These are phyloP conservation scores for Haematococcus lacustris DNA, from an alignment of 139 green algal species.

Conservation along the genomic window DNA sequence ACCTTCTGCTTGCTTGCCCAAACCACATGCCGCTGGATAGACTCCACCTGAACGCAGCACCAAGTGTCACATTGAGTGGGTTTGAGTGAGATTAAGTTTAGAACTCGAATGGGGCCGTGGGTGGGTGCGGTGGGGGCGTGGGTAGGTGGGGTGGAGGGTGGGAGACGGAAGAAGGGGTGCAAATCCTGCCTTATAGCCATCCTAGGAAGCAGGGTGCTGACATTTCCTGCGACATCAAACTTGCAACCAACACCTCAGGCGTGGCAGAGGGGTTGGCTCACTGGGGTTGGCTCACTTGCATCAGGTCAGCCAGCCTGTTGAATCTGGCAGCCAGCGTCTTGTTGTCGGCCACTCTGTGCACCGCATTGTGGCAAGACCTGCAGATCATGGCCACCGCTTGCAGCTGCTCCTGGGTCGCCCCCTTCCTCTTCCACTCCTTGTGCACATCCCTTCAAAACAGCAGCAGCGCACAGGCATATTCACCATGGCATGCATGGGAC, in stretches of 20 bases:
- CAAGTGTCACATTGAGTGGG: neutral
- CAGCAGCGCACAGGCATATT: neutral
- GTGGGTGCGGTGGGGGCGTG: too few species aligned
- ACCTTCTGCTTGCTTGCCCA: slow-evolving; percentile 6
- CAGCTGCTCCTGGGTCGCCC: slow-evolving; percentile 8
- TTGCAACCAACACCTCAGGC: neutral
- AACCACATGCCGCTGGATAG: slow-evolving; percentile 3
- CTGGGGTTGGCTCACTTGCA: neutral
- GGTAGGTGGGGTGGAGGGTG: too few species aligned
- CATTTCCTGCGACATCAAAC: neutral
- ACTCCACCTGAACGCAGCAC: neutral
- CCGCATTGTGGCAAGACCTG: slow-evolving; percentile 18
- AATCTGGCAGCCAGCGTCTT: slow-evolving; percentile 14
- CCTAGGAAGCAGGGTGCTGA: neutral
- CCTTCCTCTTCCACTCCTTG: slow-evolving; percentile 19
- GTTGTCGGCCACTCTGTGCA: slow-evolving; percentile 18
- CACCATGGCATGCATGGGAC: neutral
- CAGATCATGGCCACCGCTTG: slow-evolving; percentile 17
- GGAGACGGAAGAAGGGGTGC: too few species aligned
- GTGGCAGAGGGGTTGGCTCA: neutral
- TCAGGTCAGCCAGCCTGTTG: neutral
- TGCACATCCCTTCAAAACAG: slow-evolving; percentile 18
- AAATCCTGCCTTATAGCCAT: neutral
- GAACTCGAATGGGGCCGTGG: neutral
- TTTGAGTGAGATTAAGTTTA: too few species aligned